phyloP scores from a whole-genome alignment of 768 basidiomycete genomes.

The Collybiopsis luxurians region DNA sequence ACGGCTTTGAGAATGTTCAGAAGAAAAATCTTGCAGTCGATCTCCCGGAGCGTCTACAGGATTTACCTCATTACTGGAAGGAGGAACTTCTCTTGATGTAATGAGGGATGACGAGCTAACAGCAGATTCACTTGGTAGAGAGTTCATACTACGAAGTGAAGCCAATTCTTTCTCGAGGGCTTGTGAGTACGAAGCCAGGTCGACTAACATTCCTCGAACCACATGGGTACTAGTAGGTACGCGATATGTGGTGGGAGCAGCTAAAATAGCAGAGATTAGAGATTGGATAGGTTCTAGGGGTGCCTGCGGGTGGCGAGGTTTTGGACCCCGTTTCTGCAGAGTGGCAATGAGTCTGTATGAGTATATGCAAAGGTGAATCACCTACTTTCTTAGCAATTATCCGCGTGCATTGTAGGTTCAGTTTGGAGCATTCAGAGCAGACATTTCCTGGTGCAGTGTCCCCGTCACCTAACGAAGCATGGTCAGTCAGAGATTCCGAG shows the following conservation, averaged over 20 bases:
- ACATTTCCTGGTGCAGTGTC: neutral
- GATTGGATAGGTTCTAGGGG: slow-evolving; percentile 1
- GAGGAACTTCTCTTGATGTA: neutral
- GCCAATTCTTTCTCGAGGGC: slow-evolving; percentile 5
- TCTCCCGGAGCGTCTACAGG: neutral
- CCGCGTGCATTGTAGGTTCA: neutral
- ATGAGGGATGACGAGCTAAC: neutral
- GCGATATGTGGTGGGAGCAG: slow-evolving; percentile 22
- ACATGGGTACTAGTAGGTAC: slow-evolving; percentile 24
- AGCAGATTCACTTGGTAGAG: neutral
- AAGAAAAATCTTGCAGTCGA: neutral
- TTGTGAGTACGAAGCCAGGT: slow-evolving; percentile 18
- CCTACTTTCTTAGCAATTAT: neutral
- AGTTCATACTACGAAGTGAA: neutral
- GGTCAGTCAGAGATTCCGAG: too few species aligned
- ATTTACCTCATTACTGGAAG: neutral
- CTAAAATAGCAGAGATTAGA: slow-evolving; percentile 31
- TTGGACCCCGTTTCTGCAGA: slow-evolving; percentile 1
- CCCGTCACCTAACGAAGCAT: slow-evolving; percentile 1
- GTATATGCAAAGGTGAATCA: neutral
- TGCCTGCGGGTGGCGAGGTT: neutral
- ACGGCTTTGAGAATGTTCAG: neutral
- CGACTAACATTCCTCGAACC: slow-evolving; percentile 11
- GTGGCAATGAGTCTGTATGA: neutral
- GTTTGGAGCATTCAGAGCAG: neutral